Base-by-base conservation (phyloP, 345 rosid genomes). In the Acer negundo region DNA sequence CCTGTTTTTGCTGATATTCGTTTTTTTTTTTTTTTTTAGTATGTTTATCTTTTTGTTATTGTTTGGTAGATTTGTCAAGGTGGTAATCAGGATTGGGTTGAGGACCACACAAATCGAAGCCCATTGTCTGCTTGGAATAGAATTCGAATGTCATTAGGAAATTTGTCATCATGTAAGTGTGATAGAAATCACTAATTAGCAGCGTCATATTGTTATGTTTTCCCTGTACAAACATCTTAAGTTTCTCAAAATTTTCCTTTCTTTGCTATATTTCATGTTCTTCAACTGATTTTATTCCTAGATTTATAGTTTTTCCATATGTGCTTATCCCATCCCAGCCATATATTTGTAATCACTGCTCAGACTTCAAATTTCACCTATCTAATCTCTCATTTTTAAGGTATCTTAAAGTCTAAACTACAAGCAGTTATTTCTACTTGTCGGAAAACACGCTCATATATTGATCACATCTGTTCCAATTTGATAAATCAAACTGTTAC, bases 51-150 rank as follows among this genome's bases (percentile, higher is more conserved):
- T 46, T 22, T 64, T 63, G 49, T 79, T 59, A 15, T 70, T 40
- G 26, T 22, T 70, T 80, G 77, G 75, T 84, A 95, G 99, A 83
- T 93, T 83, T 95, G 99, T 80, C 85, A 76, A 79, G 85, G 82
- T 62, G 83, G 75, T 66, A 69, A 76, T 62, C 82, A 56, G 72
- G 86, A 86, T 26, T 93, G 94, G 97, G 96, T 93, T 79, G 98
- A 93, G 53, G 98, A 95, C 88, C 98, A 97, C 38, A 88, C 99
- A 59, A 95, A 93, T 85, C 83, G 64, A 80, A 95, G 85, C 77
- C 80, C 84, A 23, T 78, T 89, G 61, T 95, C 85, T 88, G 99
- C 85, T 73, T 88, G 99, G 58, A 95, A 91, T 69, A 89, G 98
- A 86, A 95, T 93, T 80, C 88, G 95, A 42, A 83, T 86, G 78